These are phyloP conservation scores for Trametes meyenii DNA, from an alignment of 768 basidiomycete genomes.

Conservation along the genomic window DNA sequence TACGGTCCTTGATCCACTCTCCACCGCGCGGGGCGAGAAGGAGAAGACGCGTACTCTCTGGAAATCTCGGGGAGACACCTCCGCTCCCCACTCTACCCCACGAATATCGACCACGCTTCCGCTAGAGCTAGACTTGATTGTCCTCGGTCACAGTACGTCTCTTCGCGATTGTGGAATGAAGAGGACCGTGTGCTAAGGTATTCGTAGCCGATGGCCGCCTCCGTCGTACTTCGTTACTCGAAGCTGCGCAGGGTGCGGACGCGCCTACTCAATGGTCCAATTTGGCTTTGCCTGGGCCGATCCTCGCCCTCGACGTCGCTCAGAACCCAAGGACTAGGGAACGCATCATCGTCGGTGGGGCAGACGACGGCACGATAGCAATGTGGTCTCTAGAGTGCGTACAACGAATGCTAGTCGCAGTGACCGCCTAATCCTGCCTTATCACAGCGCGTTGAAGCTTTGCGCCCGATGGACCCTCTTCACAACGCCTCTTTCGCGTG, in stretches of 20 bases:
- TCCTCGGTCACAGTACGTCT: slow-evolving; percentile 52
- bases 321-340: slow-evolving; percentile 63
- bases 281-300: slow-evolving; percentile 46
- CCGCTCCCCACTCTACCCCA: slow-evolving; percentile 1
- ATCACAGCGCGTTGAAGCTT: slow-evolving; percentile 59
- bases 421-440: background rate
- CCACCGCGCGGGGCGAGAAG: background rate
- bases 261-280: slow-evolving; percentile 44
- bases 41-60: slow-evolving; percentile 24
- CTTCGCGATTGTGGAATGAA: too few species aligned
- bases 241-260: slow-evolving; percentile 23
- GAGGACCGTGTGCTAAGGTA: background rate
- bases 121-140: slow-evolving; percentile 56
- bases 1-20: background rate
- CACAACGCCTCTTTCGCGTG: slow-evolving; percentile 59
- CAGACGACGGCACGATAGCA: slow-evolving; percentile 76
- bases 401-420: background rate
- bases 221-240: slow-evolving; percentile 30
- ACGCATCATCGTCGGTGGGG: slow-evolving; percentile 69
- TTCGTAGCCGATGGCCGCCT: slow-evolving; percentile 36
- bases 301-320: slow-evolving; percentile 56
- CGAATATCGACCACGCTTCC: slow-evolving; percentile 39
- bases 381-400: slow-evolving; percentile 72
- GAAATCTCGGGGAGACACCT: slow-evolving; percentile 27
- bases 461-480: slow-evolving; percentile 78